These are phyloP conservation scores for Graphium sp. DNA, from an alignment of 2,329 filamentous ascomycete species.

Conservation along the genomic window DNA sequence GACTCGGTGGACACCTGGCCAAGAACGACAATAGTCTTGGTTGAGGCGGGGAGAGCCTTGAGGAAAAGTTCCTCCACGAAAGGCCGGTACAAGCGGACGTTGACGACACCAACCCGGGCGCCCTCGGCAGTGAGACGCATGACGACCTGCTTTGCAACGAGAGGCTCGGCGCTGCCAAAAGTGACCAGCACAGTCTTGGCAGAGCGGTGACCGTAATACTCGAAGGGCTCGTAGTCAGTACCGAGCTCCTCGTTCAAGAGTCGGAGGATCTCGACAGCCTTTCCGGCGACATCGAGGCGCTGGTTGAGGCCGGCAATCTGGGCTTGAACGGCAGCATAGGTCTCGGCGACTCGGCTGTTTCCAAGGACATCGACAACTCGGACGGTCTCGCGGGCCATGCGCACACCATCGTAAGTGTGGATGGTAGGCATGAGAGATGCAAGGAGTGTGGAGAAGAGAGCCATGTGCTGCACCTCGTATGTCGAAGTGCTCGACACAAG, in stretches of 20 bases:
- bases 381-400: slow-evolving; percentile 65
- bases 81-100: slow-evolving; percentile 84
- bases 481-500: slow-evolving; percentile 73
- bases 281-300: slow-evolving; percentile 57
- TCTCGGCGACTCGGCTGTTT: slow-evolving; percentile 48
- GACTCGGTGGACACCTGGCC: slow-evolving; percentile 69
- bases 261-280: slow-evolving; percentile 51
- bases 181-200: slow-evolving; percentile 76
- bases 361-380: slow-evolving; percentile 70
- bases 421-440: slow-evolving; percentile 66
- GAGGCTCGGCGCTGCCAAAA: slow-evolving; percentile 83
- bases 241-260: slow-evolving; percentile 82
- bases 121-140: slow-evolving; percentile 54
- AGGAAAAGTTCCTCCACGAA: slow-evolving; percentile 94
- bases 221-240: slow-evolving; percentile 82
- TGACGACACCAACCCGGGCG: slow-evolving; percentile 70
- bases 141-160: slow-evolving; percentile 69
- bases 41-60: slow-evolving; percentile 57
- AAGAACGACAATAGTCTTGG: slow-evolving; percentile 64
- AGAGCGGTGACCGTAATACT: slow-evolving; percentile 73
- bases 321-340: slow-evolving; percentile 50
- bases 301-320: slow-evolving; percentile 45
- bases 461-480: slow-evolving; percentile 91
- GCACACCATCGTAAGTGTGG: slow-evolving; percentile 78
- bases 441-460: slow-evolving; percentile 69